Evolutionary conservation across 768 basidiomycete genomes (phyloP).

Genomic region (Pholiota molesta): DNA sequence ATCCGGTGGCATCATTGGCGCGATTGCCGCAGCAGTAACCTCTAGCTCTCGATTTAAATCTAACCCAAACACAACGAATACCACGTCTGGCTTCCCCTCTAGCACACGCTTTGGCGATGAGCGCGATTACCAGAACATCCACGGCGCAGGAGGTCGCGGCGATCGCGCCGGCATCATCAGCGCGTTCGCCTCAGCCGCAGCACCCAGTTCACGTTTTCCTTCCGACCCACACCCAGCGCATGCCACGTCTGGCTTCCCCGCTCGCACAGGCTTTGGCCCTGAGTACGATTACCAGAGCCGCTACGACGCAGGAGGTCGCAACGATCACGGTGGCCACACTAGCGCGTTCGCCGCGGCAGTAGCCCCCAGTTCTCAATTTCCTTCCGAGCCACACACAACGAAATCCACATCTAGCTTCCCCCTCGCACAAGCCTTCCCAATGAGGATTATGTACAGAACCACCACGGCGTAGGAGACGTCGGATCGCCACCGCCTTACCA

Average conservation of each 20-base stretch:
- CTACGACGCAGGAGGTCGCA: too few species aligned
- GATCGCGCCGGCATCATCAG: too few species aligned
- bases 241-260: too few species aligned
- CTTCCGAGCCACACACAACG: not conserved
- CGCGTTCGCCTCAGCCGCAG: too few species aligned
- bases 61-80: not conserved
- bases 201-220: too few species aligned
- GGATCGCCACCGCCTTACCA: slow-evolving; percentile 16
- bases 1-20: not conserved
- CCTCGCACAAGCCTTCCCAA: not conserved
- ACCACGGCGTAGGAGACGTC: not conserved
- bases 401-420: not conserved
- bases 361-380: too few species aligned
- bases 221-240: too few species aligned
- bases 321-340: too few species aligned
- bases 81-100: not conserved
- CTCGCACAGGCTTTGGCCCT: too few species aligned
- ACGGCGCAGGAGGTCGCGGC: not conserved
- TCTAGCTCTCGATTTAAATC: not conserved
- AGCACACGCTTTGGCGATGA: not conserved
- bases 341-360: too few species aligned
- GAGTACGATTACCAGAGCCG: not conserved
- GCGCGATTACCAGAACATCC: not conserved
- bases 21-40: not conserved
- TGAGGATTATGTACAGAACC: not conserved